phyloP scores from a whole-genome alignment of 1,139 yeast species.

The Saccharomycopsis crataegensis region DNA sequence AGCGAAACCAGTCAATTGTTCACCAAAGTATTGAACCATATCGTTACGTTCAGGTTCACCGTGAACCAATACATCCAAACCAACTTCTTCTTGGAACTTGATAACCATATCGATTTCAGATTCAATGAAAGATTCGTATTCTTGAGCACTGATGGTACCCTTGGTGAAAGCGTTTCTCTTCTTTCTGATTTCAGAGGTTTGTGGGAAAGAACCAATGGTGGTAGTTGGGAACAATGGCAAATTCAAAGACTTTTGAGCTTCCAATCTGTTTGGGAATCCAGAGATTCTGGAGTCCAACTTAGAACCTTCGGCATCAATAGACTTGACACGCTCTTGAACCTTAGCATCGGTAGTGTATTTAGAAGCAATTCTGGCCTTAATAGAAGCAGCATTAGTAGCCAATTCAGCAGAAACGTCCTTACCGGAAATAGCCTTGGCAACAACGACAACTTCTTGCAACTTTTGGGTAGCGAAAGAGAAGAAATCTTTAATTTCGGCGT shows the following conservation, averaged over 20 bases:
- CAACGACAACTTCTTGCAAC: slow-evolving; percentile 79
- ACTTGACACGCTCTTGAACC: slow-evolving; percentile 82
- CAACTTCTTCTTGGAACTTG: slow-evolving; percentile 98
- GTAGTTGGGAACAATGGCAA: slow-evolving; percentile 99
- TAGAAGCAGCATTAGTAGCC: slow-evolving; percentile 79
- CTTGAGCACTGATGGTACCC: slow-evolving; percentile 92
- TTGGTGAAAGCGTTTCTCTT: slow-evolving; percentile 97
- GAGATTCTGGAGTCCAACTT: slow-evolving; percentile 77
- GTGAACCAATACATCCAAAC: slow-evolving; percentile 95
- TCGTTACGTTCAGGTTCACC: slow-evolving; percentile 99
- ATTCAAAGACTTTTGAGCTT: slow-evolving; percentile 82
- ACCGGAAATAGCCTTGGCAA: slow-evolving; percentile 84
- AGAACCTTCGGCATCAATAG: slow-evolving; percentile 48
- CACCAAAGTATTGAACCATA: slow-evolving; percentile 99
- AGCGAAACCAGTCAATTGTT: slow-evolving; percentile 94
- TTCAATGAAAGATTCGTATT: slow-evolving; percentile 93
- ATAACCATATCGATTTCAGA: slow-evolving; percentile 92
- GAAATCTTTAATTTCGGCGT: slow-evolving; percentile 91
- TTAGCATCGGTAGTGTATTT: slow-evolving; percentile 84
- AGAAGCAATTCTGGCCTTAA: slow-evolving; percentile 81
- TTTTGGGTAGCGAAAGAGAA: slow-evolving; percentile 98
- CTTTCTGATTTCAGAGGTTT: slow-evolving; percentile 97
- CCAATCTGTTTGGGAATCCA: slow-evolving; percentile 81
- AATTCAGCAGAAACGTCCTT: slow-evolving; percentile 51
- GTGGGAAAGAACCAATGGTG: slow-evolving; percentile 99